phyloP scores from a whole-genome alignment of 2,329 filamentous ascomycete genomes.

The Cladosporium sp. region DNA sequence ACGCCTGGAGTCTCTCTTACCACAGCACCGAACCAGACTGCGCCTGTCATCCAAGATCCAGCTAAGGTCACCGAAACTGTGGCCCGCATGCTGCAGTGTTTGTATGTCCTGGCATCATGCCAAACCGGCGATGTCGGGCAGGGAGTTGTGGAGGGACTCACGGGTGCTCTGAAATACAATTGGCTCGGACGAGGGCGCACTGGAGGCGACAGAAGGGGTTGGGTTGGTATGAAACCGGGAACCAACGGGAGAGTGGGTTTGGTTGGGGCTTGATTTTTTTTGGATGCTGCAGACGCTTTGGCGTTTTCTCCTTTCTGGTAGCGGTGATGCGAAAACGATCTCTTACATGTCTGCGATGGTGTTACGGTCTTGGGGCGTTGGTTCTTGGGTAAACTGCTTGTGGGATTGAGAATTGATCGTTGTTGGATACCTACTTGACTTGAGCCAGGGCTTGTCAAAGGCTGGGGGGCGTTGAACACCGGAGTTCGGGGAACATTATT shows the following conservation, averaged over 20 bases:
- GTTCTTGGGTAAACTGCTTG: too few species aligned
- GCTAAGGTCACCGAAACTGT: conserved; percentile 91
- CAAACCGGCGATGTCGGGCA: conserved; percentile 68
- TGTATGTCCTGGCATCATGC: conserved; percentile 80
- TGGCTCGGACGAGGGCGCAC: conserved; percentile 90
- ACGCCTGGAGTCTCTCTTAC: conserved; percentile 21
- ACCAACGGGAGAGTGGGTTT: conserved; percentile 25
- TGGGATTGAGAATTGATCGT: too few species aligned
- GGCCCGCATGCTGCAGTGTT: conserved; percentile 91
- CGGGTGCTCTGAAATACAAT: conserved; percentile 87
- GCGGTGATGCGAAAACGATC: too few species aligned
- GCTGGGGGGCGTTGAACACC: too few species aligned
- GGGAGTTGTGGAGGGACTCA: conserved; percentile 74
- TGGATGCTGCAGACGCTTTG: too few species aligned
- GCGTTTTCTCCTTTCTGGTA: too few species aligned
- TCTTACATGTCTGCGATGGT: too few species aligned
- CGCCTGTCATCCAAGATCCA: conserved; percentile 20
- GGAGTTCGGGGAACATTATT: too few species aligned
- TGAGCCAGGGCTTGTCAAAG: too few species aligned
- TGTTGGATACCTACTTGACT: too few species aligned
- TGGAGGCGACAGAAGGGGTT: conserved; percentile 80
- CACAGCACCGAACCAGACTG: conserved; percentile 17
- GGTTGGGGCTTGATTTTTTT: conserved; percentile 21
- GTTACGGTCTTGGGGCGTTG: too few species aligned
- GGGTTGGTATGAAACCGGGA: conserved; percentile 61